Base-by-base conservation (phyloP, 2,329 filamentous ascomycete species). In the Diplocarpon mali region DNA sequence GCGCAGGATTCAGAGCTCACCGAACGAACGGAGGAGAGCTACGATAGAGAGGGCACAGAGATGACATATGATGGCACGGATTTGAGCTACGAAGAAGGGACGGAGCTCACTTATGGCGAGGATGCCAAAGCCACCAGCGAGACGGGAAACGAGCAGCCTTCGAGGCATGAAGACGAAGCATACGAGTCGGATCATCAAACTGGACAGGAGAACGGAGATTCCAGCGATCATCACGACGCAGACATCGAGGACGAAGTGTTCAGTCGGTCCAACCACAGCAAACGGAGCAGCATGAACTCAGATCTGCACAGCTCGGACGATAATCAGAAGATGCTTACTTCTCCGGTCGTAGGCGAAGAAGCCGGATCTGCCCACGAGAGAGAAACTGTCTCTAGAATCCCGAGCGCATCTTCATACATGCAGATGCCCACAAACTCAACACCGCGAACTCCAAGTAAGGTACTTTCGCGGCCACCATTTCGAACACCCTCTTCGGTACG, bases 401-500 rank as follows among this genome's bases (percentile, higher is more conserved):
- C 64, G 47, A 52, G 65, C 59, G 47, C 54, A 48, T 43, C 49
- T 24, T 59, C 58, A 16, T 57, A 58, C 38, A 52, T 56, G 27
- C 55, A 55, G 15, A 44, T 44, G 16, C 53, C 56, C 4, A 50
- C 59, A 59, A 31, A 71, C 67, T 9, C 65, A 66, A 10, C 62
- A 67, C 42, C 49, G 27, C 51, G 46, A 10, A 59, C 55, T 15
- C 57, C 56, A 27, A 57, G 72, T 16, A 73, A 80, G 42, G 70
- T 71, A 7, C 75, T 73, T 7, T 70, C 72, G 8, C 73, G 82
- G 2, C 75, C 78, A 5, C 72, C 76, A 1, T 86, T 87, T 60
- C 72, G 81, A 38, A 82, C 81, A 11, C 76, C 82, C 0, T 82
- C 80, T 1, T 79, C 78, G 11, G 75, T 85, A 7, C 76, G 78